Evolutionary conservation across 495 filamentous ascomycete species (phyloP).

Genomic region (Annulohypoxylon moriforme): DNA sequence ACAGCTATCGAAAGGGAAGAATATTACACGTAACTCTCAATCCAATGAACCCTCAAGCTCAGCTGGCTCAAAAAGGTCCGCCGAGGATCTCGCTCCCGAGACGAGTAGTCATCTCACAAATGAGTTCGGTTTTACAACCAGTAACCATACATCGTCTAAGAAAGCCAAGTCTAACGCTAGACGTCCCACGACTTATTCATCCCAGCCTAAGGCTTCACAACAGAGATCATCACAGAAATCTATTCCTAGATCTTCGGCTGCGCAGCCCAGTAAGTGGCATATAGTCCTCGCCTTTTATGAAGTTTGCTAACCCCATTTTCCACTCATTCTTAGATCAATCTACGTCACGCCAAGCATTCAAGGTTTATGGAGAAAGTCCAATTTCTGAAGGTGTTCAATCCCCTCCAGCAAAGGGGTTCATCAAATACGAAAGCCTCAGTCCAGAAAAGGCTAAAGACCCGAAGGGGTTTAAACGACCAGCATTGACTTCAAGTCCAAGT

Average conservation of each 20-base stretch:
- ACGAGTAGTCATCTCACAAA: constrained; percentile 21
- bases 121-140: constrained; percentile 8
- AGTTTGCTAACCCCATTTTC: constrained; percentile 10
- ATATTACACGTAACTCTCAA: background rate
- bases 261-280: constrained; percentile 11
- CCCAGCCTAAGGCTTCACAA: constrained; percentile 34
- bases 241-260: constrained; percentile 17
- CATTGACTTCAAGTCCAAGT: constrained; percentile 21
- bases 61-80: constrained; percentile 44
- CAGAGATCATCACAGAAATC: constrained; percentile 28
- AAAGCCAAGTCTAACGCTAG: constrained; percentile 8
- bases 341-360: background rate
- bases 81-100: constrained; percentile 20
- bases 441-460: constrained; percentile 20
- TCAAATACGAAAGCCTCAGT: constrained; percentile 13
- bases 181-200: constrained; percentile 23
- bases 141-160: constrained; percentile 5
- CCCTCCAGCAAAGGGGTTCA: constrained; percentile 8
- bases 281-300: background rate
- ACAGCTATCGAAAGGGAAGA: constrained; percentile 3
- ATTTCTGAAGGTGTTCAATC: constrained; percentile 18
- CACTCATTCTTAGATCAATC: constrained; percentile 20
- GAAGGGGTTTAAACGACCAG: constrained; percentile 5
- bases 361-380: background rate
- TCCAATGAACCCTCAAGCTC: constrained; percentile 30